phyloP scores from a whole-genome alignment of 169 alveolate genomes.

The Pseudocohnilembus persalinus region DNA sequence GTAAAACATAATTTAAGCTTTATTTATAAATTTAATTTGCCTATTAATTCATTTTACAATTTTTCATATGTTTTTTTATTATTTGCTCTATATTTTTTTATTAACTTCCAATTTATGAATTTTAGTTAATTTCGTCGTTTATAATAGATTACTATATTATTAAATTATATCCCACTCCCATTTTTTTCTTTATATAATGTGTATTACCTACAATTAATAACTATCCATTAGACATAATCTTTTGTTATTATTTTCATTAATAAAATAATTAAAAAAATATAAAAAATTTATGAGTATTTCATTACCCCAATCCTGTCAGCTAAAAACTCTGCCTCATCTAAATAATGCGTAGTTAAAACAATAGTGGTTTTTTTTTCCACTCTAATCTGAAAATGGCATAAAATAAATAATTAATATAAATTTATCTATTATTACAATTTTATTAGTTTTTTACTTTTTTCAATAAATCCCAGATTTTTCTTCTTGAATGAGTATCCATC shows the following conservation, averaged over 20 bases:
- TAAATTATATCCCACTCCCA: constrained; percentile 74
- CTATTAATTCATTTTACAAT: background rate
- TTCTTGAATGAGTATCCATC: constrained; percentile 80
- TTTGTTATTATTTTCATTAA: too few species aligned
- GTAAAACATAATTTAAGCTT: background rate
- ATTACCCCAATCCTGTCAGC: constrained; percentile 88
- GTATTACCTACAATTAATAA: constrained; percentile 68
- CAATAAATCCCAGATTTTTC: constrained; percentile 84
- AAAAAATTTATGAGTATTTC: constrained; percentile 62
- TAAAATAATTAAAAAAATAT: too few species aligned
- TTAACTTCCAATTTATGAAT: background rate
- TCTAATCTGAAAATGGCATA: too few species aligned
- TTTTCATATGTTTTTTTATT: too few species aligned
- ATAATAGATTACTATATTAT: background rate
- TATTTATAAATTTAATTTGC: too few species aligned
- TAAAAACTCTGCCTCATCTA: constrained; percentile 89
- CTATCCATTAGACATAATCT: constrained; percentile 75
- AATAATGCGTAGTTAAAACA: constrained; percentile 83
- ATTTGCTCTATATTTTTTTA: background rate
- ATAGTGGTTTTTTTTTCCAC: constrained; percentile 59
- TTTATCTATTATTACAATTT: too few species aligned
- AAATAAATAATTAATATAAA: too few species aligned
- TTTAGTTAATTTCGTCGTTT: background rate
- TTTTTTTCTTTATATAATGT: constrained; percentile 60
- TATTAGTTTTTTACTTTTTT: constrained; percentile 52